phyloP scores from a whole-genome alignment of 2,329 filamentous ascomycete species.

The Aspergillus sp. region DNA sequence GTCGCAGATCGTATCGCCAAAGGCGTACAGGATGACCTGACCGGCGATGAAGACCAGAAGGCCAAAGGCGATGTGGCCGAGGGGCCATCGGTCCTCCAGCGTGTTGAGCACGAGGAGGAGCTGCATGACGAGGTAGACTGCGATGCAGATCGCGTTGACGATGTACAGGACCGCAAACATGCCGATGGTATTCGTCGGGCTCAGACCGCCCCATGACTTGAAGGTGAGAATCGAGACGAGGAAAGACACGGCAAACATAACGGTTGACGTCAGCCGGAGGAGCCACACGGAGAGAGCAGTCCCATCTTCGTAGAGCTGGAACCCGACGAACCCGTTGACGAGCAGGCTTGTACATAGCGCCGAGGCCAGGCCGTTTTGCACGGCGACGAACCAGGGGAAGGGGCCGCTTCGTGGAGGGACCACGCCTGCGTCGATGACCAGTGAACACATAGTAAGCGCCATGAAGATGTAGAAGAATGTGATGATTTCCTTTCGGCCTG shows the following conservation, averaged over 20 bases:
- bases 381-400: slow-evolving; percentile 89
- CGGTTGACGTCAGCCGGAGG: slow-evolving; percentile 74
- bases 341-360: slow-evolving; percentile 86
- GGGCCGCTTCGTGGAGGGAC: slow-evolving; percentile 78
- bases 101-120: slow-evolving; percentile 86
- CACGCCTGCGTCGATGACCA: slow-evolving; percentile 91
- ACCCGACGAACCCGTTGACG: slow-evolving; percentile 97
- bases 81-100: slow-evolving; percentile 90
- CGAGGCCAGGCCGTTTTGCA: slow-evolving; percentile 82
- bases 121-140: slow-evolving; percentile 86
- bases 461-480: slow-evolving; percentile 98
- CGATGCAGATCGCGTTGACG: slow-evolving; percentile 82
- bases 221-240: slow-evolving; percentile 90
- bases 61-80: slow-evolving; percentile 89
- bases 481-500: slow-evolving; percentile 72
- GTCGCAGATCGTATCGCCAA: slow-evolving; percentile 83
- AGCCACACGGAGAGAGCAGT: slow-evolving; percentile 94
- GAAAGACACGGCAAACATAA: slow-evolving; percentile 85
- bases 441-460: slow-evolving; percentile 82
- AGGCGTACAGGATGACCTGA: slow-evolving; percentile 89
- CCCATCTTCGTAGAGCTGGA: slow-evolving; percentile 97
- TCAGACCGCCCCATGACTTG: slow-evolving; percentile 84
- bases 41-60: slow-evolving; percentile 89
- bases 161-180: slow-evolving; percentile 92
- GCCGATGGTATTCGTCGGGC: slow-evolving; percentile 82